These are phyloP conservation scores for Angomonas desouzai DNA, from an alignment of 208 protist species.

Conservation along the genomic window DNA sequence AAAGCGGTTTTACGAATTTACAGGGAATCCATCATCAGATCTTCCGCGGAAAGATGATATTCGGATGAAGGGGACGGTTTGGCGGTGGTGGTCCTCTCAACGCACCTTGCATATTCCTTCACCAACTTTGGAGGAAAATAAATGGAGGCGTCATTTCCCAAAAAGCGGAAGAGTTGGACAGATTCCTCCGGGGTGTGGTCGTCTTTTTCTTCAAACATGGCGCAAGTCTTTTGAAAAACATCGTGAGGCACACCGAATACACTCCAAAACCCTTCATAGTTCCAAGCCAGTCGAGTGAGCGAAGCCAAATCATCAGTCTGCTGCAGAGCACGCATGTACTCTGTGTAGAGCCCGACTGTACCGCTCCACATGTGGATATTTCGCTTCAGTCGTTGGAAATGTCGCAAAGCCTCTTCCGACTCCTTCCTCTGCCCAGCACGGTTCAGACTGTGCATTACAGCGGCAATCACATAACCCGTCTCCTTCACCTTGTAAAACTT, in stretches of 20 bases:
- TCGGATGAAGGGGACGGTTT: conserved; percentile 13
- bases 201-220: not conserved
- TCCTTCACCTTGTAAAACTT: conserved; percentile 44
- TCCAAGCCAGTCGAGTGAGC: not conserved
- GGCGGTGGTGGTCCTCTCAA: not conserved
- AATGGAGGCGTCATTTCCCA: not conserved
- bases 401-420: conserved; percentile 20
- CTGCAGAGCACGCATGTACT: conserved; percentile 1
- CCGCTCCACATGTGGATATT: not conserved
- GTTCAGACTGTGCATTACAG: conserved; percentile 55
- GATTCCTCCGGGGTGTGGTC: not conserved
- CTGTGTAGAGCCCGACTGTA: conserved; percentile 21
- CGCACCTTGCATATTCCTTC: not conserved
- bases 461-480: conserved; percentile 40
- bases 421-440: conserved; percentile 11
- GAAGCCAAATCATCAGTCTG: not conserved
- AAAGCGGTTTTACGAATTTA: too few species aligned
- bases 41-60: conserved; percentile 1
- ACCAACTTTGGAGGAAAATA: conserved; percentile 1
- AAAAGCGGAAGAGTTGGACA: not conserved
- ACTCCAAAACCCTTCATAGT: conserved; percentile 7
- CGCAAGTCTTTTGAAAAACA: not conserved
- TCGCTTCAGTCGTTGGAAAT: conserved; percentile 30
- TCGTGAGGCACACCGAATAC: not conserved
- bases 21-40: conserved; percentile 11